Evolutionary conservation across 768 basidiomycete species (phyloP), one percentile per base, ranked within the genome.

Genomic region (Boletus coccyginus): DNA sequence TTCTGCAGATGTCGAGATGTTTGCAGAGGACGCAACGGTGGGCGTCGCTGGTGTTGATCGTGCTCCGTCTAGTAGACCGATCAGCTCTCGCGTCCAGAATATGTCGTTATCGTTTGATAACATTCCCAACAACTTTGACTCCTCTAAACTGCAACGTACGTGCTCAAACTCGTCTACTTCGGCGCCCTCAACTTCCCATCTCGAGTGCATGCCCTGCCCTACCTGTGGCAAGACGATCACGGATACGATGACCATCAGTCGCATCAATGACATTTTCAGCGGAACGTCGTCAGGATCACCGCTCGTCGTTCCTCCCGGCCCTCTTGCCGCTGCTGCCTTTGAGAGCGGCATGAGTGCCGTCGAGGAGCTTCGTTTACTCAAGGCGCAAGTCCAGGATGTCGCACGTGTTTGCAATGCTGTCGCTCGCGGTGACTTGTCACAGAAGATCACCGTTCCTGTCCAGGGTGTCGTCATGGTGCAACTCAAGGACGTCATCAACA

Each of bases 371-470:
- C 81, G 81, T 61, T 71, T 92, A 36, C 80, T 94, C 56, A 90
- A 90, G 70, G 88, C 89, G 21, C 92, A 93, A 73, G 90, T 93
- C 0, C 87, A 91, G 74, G 78, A 91, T 62, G 87, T 90, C 45
- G 88, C 88, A 19, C 76, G 88, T 32, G 89, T 91, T 35, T 91
- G 89, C 70, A 87, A 88, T 66, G 89, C 89, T 17, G 88, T 90
- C 48, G 89, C 88, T 3, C 76, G 80, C 5, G 89, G 89, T 10
- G 88, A 90, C 63, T 67, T 91, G 53, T 86, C 84, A 49, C 85
- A 90, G 70, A 88, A 89, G 73, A 90, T 91, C 55, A 86, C 86
- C 24, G 88, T 90, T 17, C 83, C 83, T 12, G 90, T 90, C 3
- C 85, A 90, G 62, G 87, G 89, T 56, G 82, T 83, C 47, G 86